Percentiles rank a stretch among this genome's conserved stretches.
These are phyloP conservation scores for Cyclanthera cordifolia DNA, from an alignment of 306 rosid genomes.

Conservation along the genomic window DNA sequence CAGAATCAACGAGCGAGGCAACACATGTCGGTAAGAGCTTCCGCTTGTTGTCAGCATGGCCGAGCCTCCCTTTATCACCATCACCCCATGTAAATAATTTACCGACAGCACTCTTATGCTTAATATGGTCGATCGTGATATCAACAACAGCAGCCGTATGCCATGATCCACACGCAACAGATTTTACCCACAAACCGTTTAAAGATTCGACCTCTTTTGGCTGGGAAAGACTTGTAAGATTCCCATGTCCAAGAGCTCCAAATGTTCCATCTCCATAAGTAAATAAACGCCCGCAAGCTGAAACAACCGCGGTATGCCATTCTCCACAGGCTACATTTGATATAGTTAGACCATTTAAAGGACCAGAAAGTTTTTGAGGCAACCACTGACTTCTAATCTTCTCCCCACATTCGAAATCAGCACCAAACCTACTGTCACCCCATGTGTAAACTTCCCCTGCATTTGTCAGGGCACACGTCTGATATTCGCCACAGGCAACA, in stretches of 20 bases:
- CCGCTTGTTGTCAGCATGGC: slow-evolving; percentile 44
- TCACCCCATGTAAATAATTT: slow-evolving; percentile 90
- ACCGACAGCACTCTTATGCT: slow-evolving; percentile 38
- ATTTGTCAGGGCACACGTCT: slow-evolving; percentile 63
- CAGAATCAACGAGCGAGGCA: slow-evolving; percentile 55
- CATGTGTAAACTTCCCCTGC: slow-evolving; percentile 60
- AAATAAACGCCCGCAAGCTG: slow-evolving; percentile 50
- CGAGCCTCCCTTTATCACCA: slow-evolving; percentile 65
- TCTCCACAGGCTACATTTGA: slow-evolving; percentile 66
- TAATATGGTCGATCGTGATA: slow-evolving; percentile 28
- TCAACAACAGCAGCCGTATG: slow-evolving; percentile 73
- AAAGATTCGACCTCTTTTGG: slow-evolving; percentile 76
- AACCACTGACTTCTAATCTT: slow-evolving; percentile 49
- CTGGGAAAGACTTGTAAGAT: slow-evolving; percentile 33
- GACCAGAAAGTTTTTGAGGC: slow-evolving; percentile 44
- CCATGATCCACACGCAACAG: slow-evolving; percentile 88
- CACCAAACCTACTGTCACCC: slow-evolving; percentile 48
- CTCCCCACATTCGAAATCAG: slow-evolving; percentile 28
- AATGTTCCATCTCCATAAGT: slow-evolving; percentile 86
- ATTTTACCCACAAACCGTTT: slow-evolving; percentile 46
- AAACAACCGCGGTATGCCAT: slow-evolving; percentile 71
- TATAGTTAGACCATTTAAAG: slow-evolving; percentile 41
- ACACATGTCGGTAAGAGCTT: slow-evolving; percentile 68
- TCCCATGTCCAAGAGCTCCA: slow-evolving; percentile 81
- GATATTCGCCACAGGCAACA: slow-evolving; percentile 63